Evolutionary conservation across 306 rosid species (phyloP).

Genomic region (Albizia julibrissin): DNA sequence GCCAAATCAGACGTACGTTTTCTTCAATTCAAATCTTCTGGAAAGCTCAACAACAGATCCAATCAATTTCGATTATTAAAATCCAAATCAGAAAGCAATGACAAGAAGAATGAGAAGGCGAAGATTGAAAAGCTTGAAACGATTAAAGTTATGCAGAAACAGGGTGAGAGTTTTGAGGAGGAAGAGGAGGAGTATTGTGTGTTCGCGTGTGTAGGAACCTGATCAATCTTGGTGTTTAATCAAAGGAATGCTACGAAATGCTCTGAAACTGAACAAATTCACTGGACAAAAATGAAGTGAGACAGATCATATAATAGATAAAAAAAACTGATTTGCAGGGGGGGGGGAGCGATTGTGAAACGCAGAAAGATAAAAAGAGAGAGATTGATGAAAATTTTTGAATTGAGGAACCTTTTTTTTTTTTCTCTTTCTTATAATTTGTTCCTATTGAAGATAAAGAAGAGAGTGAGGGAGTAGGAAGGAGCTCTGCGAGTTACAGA

Average conservation of each 20-base stretch:
- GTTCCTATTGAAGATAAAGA: constrained; percentile 4
- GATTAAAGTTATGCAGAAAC: constrained; percentile 23
- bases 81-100: not conserved
- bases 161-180: constrained; percentile 21
- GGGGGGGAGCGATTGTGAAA: not conserved
- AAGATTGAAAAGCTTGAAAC: not conserved
- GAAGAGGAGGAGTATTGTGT: constrained; percentile 4
- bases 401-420: constrained; percentile 12
- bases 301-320: no score
- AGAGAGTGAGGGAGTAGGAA: not conserved
- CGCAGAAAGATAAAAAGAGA: not conserved
- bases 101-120: not conserved
- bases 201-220: no score
- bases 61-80: constrained; percentile 21
- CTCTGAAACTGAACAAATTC: no score
- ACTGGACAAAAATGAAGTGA: no score
- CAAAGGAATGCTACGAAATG: no score
- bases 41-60: constrained; percentile 34
- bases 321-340: no score
- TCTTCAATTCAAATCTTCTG: constrained; percentile 58
- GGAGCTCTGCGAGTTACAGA: constrained; percentile 16
- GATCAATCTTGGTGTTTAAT: no score
- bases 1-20: constrained; percentile 54
- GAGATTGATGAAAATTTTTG: constrained; percentile 2
- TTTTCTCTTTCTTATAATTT: constrained; percentile 18